Evolutionary conservation across 75 land plant genomes (phyloP).

Genomic region (Larix kaempferi): DNA sequence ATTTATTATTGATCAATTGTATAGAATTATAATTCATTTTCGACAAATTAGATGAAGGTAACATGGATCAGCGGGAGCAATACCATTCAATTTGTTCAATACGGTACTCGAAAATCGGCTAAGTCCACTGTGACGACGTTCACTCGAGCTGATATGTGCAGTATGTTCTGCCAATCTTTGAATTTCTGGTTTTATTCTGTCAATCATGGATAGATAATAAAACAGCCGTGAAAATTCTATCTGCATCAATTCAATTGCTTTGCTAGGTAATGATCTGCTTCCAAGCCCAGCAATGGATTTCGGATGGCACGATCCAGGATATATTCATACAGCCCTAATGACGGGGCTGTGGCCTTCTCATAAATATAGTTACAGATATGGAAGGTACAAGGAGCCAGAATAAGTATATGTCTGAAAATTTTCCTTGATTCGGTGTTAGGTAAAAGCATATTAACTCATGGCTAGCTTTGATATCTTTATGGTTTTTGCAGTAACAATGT

Average conservation of each 20-base stretch:
- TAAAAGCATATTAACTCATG: neutral
- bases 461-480: neutral
- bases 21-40: neutral
- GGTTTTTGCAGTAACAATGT: neutral
- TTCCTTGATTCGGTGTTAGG: neutral
- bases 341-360: conserved; percentile 58
- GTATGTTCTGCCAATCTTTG: conserved; percentile 19
- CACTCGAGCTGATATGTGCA: conserved; percentile 64
- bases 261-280: conserved; percentile 8
- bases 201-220: neutral
- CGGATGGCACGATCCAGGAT: conserved; percentile 97
- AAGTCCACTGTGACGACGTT: conserved; percentile 53
- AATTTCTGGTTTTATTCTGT: neutral
- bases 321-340: conserved; percentile 83
- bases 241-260: neutral
- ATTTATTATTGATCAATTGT: neutral
- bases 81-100: conserved; percentile 51
- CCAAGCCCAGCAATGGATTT: conserved; percentile 78
- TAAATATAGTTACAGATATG: conserved; percentile 61
- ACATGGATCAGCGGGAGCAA: conserved; percentile 80
- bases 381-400: conserved; percentile 55
- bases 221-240: neutral
- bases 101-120: conserved; percentile 27
- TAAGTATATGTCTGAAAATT: neutral
- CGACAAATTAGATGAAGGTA: conserved; percentile 56